Percentiles rank a stretch among this genome's conserved stretches.
These are phyloP conservation scores for Trichopus zeylanicus DNA, from an alignment of 116 monocot species.

Conservation along the genomic window DNA sequence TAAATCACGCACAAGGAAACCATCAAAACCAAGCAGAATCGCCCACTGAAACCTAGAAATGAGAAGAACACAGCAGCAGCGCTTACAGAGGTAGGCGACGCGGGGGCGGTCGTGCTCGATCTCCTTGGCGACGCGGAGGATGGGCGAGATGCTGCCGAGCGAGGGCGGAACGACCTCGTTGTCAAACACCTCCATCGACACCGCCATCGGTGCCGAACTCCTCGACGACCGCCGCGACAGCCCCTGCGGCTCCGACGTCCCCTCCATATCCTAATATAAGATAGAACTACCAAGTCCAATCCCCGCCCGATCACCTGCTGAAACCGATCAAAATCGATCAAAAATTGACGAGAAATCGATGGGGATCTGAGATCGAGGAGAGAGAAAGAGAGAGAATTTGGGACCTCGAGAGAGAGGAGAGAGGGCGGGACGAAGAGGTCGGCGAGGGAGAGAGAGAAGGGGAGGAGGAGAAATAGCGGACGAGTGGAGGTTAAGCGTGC, in stretches of 20 bases:
- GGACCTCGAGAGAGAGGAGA: neutral
- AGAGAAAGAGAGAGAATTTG: neutral
- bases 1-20: conserved; percentile 11
- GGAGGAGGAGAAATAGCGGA: neutral
- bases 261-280: neutral
- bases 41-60: neutral
- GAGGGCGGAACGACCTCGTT: conserved; percentile 92
- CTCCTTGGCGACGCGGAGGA: conserved; percentile 88
- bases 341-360: neutral
- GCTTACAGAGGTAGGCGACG: conserved; percentile 82
- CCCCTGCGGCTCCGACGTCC: conserved; percentile 36
- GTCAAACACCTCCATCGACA: conserved; percentile 97
- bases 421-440: neutral
- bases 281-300: neutral
- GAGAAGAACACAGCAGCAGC: neutral
- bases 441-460: neutral
- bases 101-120: conserved; percentile 84
- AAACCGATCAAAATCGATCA: neutral
- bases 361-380: neutral
- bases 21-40: neutral
- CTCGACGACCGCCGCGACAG: conserved; percentile 35
- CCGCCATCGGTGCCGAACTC: conserved; percentile 52
- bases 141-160: conserved; percentile 63
- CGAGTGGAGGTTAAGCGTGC: too few species aligned
- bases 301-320: neutral